Evolutionary conservation across 306 rosid species (phyloP), one percentile per base, ranked within the genome.

Genomic region (Casuarina cunninghamiana): DNA sequence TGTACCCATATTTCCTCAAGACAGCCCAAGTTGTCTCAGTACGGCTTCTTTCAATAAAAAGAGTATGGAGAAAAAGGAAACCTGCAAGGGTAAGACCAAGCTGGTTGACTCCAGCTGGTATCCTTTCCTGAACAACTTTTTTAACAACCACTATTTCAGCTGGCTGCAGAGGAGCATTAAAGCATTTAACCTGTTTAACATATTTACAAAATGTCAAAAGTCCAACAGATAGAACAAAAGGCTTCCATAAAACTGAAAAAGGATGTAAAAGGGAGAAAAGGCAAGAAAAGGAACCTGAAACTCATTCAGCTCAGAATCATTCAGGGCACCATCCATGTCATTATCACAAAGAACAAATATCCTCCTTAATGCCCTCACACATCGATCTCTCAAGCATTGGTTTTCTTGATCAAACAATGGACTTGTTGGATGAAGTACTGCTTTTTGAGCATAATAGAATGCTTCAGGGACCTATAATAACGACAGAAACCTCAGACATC

Each of bases 291-390:
- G 82, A 80, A 94, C 98, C 98, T 95, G 98, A 83, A 95, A 95
- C 35, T 76, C 93, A 84, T 93, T 95, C 79, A 95, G 91, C 85
- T 95, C 98, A 72, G 77, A 72, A 66, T 92, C 96, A 83, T 77
- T 88, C 78, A 95, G 97, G 84, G 97, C 91, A 69, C 93, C 97
- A 75, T 95, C 97, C 97, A 95, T 86, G 89, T 92, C 97, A 58
- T 73, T 86, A 77, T 95, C 98, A 82, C 96, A 91, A 69, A 88
- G 90, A 79, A 80, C 86, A 85, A 95, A 92, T 77, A 95, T 88
- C 88, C 98, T 87, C 81, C 94, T 93, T 87, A 95, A 83, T 39
- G 97, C 97, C 65, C 94, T 89, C 53, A 80, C 77, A 83, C 97
- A 92, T 53, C 86, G 86, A 48, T 91, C 96, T 69, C 87, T 90